Evolutionary conservation across 768 basidiomycete genomes (phyloP).

Genomic region (Calvatia gigantea): DNA sequence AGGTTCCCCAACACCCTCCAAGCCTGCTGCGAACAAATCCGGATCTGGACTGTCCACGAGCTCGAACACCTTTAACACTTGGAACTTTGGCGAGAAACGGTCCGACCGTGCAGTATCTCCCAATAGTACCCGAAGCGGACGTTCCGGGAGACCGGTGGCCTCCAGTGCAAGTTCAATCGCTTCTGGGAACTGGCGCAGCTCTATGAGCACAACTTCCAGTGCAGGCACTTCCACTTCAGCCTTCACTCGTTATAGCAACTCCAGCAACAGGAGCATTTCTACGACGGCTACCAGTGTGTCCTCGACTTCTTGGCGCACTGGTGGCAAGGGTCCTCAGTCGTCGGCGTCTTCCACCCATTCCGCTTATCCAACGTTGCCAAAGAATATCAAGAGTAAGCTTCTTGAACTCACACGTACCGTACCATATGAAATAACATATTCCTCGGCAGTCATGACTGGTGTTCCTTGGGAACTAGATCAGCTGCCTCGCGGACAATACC

Average conservation of each 20-base stretch:
- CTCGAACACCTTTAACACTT: constrained; percentile 27
- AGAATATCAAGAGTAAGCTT: constrained; percentile 80
- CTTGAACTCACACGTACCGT: neutral
- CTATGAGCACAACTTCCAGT: constrained; percentile 66
- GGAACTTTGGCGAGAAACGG: constrained; percentile 28
- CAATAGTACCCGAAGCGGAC: constrained; percentile 51
- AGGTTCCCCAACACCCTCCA: constrained; percentile 18
- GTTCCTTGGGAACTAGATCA: constrained; percentile 74
- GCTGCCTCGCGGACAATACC: constrained; percentile 62
- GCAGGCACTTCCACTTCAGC: constrained; percentile 66
- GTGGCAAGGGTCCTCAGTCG: constrained; percentile 32
- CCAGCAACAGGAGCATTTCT: constrained; percentile 68
- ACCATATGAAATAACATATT: constrained; percentile 8
- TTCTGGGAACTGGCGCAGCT: constrained; percentile 77
- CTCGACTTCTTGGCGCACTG: constrained; percentile 68
- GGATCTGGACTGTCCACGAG: constrained; percentile 24
- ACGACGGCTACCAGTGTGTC: constrained; percentile 82
- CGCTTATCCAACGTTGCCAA: constrained; percentile 38
- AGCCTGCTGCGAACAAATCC: constrained; percentile 23
- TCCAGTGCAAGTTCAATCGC: constrained; percentile 62
- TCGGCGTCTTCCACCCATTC: constrained; percentile 26
- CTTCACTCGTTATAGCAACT: constrained; percentile 79
- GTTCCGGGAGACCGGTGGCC: constrained; percentile 33
- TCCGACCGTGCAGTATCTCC: constrained; percentile 54
- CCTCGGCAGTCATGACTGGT: constrained; percentile 62